A percentile compares a stretch with the other conserved stretches of the same genome.
These are phyloP conservation scores for Telfairia occidentalis DNA, from an alignment of 331 rosid genomes.

Conservation along the genomic window DNA sequence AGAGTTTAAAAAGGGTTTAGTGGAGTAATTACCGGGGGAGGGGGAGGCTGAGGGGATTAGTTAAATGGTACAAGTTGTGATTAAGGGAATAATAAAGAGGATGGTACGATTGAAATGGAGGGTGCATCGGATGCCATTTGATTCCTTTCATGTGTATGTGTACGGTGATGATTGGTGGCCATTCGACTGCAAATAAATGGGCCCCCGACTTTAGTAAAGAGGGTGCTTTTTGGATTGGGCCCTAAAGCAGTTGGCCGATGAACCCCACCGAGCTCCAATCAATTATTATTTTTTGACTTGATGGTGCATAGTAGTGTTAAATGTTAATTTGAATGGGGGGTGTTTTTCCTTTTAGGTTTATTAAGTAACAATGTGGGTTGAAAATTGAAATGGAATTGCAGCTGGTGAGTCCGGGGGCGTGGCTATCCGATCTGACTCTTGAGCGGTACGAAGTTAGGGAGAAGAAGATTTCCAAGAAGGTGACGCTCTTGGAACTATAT, in stretches of 20 bases:
- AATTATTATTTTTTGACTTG: not conserved
- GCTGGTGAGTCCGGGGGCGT: slow-evolving; percentile 88
- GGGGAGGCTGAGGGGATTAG: not conserved
- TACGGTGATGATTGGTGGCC: not conserved
- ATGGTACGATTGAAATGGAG: not conserved
- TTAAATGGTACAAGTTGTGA: not conserved
- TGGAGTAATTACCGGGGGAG: slow-evolving; percentile 6
- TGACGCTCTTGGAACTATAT: not conserved
- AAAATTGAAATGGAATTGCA: slow-evolving; percentile 13
- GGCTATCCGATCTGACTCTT: slow-evolving; percentile 71
- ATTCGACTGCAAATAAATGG: not conserved
- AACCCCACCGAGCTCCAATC: not conserved
- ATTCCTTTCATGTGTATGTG: not conserved
- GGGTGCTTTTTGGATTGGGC: not conserved
- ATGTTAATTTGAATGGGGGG: not conserved
- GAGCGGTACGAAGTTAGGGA: slow-evolving; percentile 92
- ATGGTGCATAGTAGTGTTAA: not conserved
- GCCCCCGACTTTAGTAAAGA: not conserved
- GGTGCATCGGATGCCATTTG: slow-evolving; percentile 7
- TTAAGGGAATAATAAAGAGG: not conserved
- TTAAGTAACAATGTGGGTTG: not conserved
- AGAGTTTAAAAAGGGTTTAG: not conserved
- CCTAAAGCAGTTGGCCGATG: not conserved
- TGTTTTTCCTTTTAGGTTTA: not conserved
- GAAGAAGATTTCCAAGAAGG: slow-evolving; percentile 87